These are phyloP conservation scores for Alternaria sp. DNA, from an alignment of 2,329 filamentous ascomycete species.

Conservation along the genomic window DNA sequence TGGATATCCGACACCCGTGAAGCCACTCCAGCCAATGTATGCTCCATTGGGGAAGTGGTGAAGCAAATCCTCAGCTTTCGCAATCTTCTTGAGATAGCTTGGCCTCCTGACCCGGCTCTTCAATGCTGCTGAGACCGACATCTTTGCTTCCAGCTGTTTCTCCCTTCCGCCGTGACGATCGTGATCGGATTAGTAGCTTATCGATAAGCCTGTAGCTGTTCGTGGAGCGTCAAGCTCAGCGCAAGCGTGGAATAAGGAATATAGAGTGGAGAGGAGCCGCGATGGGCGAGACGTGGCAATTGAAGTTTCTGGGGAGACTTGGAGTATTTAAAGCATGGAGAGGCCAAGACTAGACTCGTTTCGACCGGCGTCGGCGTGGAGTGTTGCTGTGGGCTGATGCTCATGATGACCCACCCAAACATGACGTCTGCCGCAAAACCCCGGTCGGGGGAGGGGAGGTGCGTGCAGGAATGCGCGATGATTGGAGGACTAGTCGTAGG, in stretches of 20 bases:
- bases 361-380: conserved; percentile 7
- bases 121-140: conserved; percentile 73
- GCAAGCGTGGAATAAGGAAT: neutral
- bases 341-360: conserved; percentile 14
- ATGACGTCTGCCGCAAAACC: conserved; percentile 21
- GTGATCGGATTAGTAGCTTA: conserved; percentile 4
- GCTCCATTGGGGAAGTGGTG: conserved; percentile 81
- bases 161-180: neutral
- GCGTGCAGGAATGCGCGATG: neutral
- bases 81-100: conserved; percentile 80
- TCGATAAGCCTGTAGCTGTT: conserved; percentile 12
- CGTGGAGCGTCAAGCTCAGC: neutral
- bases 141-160: conserved; percentile 5
- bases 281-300: neutral
- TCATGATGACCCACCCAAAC: conserved; percentile 15
- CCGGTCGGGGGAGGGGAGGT: conserved; percentile 9
- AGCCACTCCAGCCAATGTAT: conserved; percentile 92
- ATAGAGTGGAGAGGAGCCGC: conserved; percentile 20
- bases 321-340: conserved; percentile 15
- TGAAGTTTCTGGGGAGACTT: neutral
- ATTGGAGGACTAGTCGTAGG: neutral
- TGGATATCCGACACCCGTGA: conserved; percentile 88
- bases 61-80: conserved; percentile 78
- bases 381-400: conserved; percentile 19
- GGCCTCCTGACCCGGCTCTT: conserved; percentile 77